Conservation (phyloP, 257 asterid genomes). For the Gentiana straminea region DNA sequence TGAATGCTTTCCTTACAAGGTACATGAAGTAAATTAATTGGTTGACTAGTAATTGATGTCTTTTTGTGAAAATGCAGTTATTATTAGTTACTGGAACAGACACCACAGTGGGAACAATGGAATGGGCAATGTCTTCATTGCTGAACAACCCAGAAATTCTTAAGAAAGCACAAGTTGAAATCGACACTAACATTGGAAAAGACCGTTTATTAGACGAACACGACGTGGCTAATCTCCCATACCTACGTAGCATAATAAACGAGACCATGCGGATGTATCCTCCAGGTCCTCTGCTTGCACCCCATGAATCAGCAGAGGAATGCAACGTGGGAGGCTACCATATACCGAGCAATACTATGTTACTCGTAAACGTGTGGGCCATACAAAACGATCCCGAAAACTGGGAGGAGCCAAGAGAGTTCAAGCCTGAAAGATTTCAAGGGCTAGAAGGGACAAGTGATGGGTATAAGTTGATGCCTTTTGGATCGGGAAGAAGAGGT, state of each 20-base stretch:
- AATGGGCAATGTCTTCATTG: slow-evolving; percentile 51
- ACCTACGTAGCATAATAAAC: slow-evolving; percentile 12
- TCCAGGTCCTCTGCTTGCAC: slow-evolving; percentile 7
- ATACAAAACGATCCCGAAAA: slow-evolving; percentile 16
- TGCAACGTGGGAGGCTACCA: slow-evolving; percentile 16
- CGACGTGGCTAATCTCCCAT: slow-evolving; percentile 30
- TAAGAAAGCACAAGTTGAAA: slow-evolving; percentile 37
- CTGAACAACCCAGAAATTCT: slow-evolving; percentile 43
- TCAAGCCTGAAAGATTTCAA: slow-evolving; percentile 26
- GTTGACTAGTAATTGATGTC: background rate
- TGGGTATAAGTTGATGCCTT: slow-evolving; percentile 15
- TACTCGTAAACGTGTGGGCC: slow-evolving; percentile 20
- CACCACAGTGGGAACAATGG: slow-evolving; percentile 46
- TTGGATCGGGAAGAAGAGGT: slow-evolving; percentile 23
- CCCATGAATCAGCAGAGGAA: slow-evolving; percentile 21
- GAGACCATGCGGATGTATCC: slow-evolving; percentile 23
- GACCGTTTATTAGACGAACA: slow-evolving; percentile 38
- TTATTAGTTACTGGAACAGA: slow-evolving; percentile 49
- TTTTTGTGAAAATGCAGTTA: slow-evolving; percentile 14
- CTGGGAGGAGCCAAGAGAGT: slow-evolving; percentile 18
- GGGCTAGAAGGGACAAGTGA: slow-evolving; percentile 7
- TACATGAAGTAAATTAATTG: no score
- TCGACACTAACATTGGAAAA: slow-evolving; percentile 23
- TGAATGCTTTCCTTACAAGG: no score
- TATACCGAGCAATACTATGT: slow-evolving; percentile 16